Conservation (phyloP, 148 eudicot species). For the Vaccinium macrocarpon region DNA sequence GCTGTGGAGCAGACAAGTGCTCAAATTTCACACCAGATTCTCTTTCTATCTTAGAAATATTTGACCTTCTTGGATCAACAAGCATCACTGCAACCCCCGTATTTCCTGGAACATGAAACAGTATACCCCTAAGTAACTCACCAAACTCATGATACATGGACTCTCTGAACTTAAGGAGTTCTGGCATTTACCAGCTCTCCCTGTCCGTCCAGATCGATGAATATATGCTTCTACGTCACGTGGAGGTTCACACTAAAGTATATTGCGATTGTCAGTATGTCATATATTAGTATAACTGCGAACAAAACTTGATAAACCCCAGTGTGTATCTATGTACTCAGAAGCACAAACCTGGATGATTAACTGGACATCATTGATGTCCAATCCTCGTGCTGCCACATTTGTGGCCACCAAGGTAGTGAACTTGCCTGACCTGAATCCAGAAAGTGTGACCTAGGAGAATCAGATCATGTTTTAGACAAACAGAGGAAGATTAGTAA, state of each 20-base stretch:
- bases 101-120: slow-evolving; percentile 44
- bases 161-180: neutral
- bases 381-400: slow-evolving; percentile 93
- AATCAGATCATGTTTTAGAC: neutral
- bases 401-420: slow-evolving; percentile 82
- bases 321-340: neutral
- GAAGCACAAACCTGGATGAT: slow-evolving; percentile 68
- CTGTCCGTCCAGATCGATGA: slow-evolving; percentile 97
- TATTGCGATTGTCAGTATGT: slow-evolving; percentile 6
- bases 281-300: neutral
- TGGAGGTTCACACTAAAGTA: slow-evolving; percentile 81
- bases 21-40: slow-evolving; percentile 95
- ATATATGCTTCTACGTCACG: slow-evolving; percentile 97
- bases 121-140: neutral
- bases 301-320: neutral
- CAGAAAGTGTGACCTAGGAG: slow-evolving; percentile 68
- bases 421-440: slow-evolving; percentile 90
- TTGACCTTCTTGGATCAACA: slow-evolving; percentile 72
- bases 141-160: neutral
- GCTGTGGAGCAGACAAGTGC: slow-evolving; percentile 89
- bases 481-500: neutral
- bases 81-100: slow-evolving; percentile 92
- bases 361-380: slow-evolving; percentile 84
- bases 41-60: slow-evolving; percentile 68
- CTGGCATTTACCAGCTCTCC: slow-evolving; percentile 71